Evolutionary conservation across 495 filamentous ascomycete species (phyloP).

Genomic region (Penicillium cosmopolitanum): DNA sequence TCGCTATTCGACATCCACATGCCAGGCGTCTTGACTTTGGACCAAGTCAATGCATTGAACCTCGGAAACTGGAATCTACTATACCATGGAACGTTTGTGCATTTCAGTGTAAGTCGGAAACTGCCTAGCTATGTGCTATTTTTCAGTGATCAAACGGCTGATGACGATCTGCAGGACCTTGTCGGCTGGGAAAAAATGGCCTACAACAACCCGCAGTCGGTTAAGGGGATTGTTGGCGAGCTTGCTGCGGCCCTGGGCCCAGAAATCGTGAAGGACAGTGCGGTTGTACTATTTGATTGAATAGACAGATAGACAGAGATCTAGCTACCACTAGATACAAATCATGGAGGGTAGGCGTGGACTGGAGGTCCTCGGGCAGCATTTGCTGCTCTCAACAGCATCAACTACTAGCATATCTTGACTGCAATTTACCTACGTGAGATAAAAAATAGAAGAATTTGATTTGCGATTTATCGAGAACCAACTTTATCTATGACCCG

Average conservation of each 20-base stretch:
- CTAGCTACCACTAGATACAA: no score
- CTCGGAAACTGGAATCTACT: slow-evolving; percentile 62
- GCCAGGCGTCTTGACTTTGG: slow-evolving; percentile 73
- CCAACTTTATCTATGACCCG: no score
- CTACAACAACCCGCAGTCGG: slow-evolving; percentile 50
- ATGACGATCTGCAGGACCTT: slow-evolving; percentile 51
- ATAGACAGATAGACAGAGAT: no score
- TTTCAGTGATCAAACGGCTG: slow-evolving; percentile 29
- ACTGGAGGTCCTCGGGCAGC: no score
- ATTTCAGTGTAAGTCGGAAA: slow-evolving; percentile 45
- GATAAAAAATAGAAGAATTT: no score
- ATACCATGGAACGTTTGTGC: slow-evolving; percentile 43
- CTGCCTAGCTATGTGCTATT: background rate
- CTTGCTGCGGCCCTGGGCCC: slow-evolving; percentile 77
- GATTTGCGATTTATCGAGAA: no score
- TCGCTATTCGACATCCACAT: slow-evolving; percentile 72
- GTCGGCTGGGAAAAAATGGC: slow-evolving; percentile 67
- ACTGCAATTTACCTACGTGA: no score
- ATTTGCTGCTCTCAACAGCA: no score
- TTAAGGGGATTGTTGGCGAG: slow-evolving; percentile 74
- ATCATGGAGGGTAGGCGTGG: no score
- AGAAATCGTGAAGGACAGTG: slow-evolving; percentile 59
- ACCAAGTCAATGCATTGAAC: slow-evolving; percentile 63
- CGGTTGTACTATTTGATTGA: slow-evolving; percentile 48
- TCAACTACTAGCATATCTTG: no score